Percentiles rank a stretch among this genome's conserved stretches.
Conservation (phyloP, 169 alveolate genomes). For the Plasmodium ovale region DNA sequence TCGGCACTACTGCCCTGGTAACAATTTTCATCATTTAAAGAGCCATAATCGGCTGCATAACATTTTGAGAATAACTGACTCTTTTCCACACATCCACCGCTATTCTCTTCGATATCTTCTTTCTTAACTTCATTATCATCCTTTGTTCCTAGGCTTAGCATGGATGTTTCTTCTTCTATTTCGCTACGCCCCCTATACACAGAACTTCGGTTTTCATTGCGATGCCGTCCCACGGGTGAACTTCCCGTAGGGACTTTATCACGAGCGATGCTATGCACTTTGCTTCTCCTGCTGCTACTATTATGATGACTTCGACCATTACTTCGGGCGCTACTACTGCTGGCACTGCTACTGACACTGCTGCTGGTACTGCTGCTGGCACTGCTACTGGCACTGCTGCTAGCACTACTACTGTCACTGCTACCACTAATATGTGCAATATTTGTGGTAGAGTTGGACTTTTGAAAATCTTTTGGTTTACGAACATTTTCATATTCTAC, state of each 20-base stretch:
- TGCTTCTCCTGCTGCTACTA: no score
- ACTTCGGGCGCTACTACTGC: neutral
- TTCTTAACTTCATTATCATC: no score
- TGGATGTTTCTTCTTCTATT: no score
- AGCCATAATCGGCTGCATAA: neutral
- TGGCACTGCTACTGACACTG: neutral
- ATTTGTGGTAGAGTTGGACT: neutral
- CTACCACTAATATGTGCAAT: neutral
- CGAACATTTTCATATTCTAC: slow-evolving; percentile 42
- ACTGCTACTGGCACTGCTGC: neutral
- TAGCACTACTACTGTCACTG: neutral
- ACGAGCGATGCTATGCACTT: no score
- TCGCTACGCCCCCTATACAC: no score
- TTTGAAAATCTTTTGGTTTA: slow-evolving; percentile 6
- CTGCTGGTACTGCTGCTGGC: neutral
- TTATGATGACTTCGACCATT: neutral
- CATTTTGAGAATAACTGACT: neutral
- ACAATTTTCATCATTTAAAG: neutral
- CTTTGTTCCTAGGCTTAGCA: no score
- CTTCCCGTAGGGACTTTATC: no score
- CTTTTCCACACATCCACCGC: no score
- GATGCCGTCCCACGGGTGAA: no score
- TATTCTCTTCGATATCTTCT: no score
- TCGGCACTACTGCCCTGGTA: neutral
- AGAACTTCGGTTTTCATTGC: no score